Conservation (phyloP, 2,329 filamentous ascomycete species). For the Fusarium penzigii region DNA sequence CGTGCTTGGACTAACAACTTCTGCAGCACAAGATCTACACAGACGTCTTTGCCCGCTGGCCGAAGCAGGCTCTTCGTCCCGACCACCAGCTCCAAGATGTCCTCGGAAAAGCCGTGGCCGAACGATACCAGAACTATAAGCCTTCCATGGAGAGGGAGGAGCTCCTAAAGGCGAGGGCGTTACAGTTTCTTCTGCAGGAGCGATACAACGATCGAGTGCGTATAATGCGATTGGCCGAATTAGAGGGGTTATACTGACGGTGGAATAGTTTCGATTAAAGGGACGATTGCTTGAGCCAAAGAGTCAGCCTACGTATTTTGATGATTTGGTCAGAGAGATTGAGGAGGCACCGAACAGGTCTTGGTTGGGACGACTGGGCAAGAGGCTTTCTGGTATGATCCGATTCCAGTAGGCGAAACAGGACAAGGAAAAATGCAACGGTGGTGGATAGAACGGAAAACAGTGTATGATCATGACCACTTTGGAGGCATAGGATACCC, state of each 20-base stretch:
- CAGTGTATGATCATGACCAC: conserved; percentile 13
- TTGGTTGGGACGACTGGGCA: conserved; percentile 52
- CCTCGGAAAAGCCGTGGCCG: conserved; percentile 41
- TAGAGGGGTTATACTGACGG: conserved; percentile 8
- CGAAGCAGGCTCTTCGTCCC: conserved; percentile 63
- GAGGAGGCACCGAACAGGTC: conserved; percentile 62
- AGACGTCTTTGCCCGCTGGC: conserved; percentile 56
- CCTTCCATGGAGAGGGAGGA: conserved; percentile 48
- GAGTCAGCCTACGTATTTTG: conserved; percentile 66
- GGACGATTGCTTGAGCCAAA: conserved; percentile 56
- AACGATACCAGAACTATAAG: conserved; percentile 35
- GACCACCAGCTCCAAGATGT: conserved; percentile 63
- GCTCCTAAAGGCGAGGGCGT: conserved; percentile 58
- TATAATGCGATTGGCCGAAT: neutral
- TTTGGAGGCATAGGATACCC: conserved; percentile 18
- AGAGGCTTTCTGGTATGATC: conserved; percentile 60
- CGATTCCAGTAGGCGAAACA: conserved; percentile 48
- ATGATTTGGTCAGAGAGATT: conserved; percentile 61
- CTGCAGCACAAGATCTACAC: conserved; percentile 39
- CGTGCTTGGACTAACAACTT: neutral
- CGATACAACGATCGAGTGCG: conserved; percentile 58
- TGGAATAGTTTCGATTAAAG: conserved; percentile 40
- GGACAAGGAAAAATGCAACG: neutral
- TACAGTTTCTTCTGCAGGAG: conserved; percentile 61
- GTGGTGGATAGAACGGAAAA: neutral